Evolutionary conservation across 495 filamentous ascomycete species (phyloP), one percentile per base, ranked within the genome.

Genomic region (Penicillium crystallinum): DNA sequence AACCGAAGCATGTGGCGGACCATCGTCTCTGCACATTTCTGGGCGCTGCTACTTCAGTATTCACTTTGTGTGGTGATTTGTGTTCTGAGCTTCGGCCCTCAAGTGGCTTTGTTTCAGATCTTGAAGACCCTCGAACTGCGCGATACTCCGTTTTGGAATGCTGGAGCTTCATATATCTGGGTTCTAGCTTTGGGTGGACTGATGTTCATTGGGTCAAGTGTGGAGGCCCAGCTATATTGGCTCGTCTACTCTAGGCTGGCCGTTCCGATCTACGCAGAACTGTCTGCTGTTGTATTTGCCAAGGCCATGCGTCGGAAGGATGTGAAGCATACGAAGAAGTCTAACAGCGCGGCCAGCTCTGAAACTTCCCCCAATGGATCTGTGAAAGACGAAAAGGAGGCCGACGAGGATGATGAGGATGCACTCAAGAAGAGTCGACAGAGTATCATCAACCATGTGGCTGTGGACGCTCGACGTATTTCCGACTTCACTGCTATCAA

Each of bases 221-320:
- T 86, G 15, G 85, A 87, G 52, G 67, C 79, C 0, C 84, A 80
- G 71, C 50, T 81, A 4, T 81, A 75, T 60, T 91, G 87, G 86
- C 58, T 85, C 21, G 80, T 81, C 1, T 88, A 76, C 63, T 80
- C 82, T 0, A 76, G 80, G 33, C 56, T 90, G 4, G 77, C 76
- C 18, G 73, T 89, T 17, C 86, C 85, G 2, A 73, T 91, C 29
- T 81, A 85, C 27, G 74, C 80, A 19, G 84, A 90, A 49, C 69
- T 92, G 2, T 85, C 86, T 2, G 81, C 87, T 1, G 69, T 89
- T 17, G 78, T 92, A 9, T 91, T 91, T 54, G 77, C 81, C 35
- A 93, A 95, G 64, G 77, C 87, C 0, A 85, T 89, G 81, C 81
- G 85, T 23, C 78, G 83, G 33, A 95, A 93, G 58, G 88, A 95